Evolutionary conservation across 139 green algal species (phyloP).

Genomic region (Ettlia oleoabundans): DNA sequence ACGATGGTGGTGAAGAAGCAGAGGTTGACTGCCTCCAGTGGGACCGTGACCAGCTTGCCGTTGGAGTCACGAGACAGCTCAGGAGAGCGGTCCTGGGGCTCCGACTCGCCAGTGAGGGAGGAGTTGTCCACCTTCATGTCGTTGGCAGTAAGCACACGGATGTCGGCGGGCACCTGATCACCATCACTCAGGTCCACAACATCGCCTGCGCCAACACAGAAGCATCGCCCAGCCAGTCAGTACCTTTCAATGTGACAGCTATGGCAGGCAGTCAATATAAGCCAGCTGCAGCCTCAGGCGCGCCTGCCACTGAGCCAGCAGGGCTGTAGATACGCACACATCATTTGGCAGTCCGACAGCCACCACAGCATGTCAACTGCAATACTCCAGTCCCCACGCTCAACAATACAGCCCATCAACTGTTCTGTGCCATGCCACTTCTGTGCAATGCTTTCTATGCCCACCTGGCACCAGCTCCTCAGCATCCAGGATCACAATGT

Average conservation of each 20-base stretch:
- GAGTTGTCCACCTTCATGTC: slow-evolving; percentile 91
- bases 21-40: slow-evolving; percentile 75
- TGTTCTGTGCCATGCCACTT: neutral
- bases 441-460: neutral
- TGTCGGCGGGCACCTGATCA: slow-evolving; percentile 94
- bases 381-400: no score
- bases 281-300: neutral
- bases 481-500: slow-evolving; percentile 62
- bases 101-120: slow-evolving; percentile 89
- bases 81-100: slow-evolving; percentile 76
- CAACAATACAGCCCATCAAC: neutral
- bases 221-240: neutral
- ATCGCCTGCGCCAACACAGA: slow-evolving; percentile 62
- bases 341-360: no score
- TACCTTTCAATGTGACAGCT: no score
- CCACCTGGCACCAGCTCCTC: slow-evolving; percentile 90
- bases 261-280: no score
- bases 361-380: no score
- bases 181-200: slow-evolving; percentile 91
- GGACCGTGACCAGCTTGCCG: slow-evolving; percentile 45
- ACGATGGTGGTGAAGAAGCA: slow-evolving; percentile 81
- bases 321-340: neutral
- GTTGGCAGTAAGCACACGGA: slow-evolving; percentile 68
- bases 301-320: neutral
- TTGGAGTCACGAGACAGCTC: slow-evolving; percentile 85